Conservation (phyloP, 768 basidiomycete species). For the Trichaptum fuscoviolaceum region DNA sequence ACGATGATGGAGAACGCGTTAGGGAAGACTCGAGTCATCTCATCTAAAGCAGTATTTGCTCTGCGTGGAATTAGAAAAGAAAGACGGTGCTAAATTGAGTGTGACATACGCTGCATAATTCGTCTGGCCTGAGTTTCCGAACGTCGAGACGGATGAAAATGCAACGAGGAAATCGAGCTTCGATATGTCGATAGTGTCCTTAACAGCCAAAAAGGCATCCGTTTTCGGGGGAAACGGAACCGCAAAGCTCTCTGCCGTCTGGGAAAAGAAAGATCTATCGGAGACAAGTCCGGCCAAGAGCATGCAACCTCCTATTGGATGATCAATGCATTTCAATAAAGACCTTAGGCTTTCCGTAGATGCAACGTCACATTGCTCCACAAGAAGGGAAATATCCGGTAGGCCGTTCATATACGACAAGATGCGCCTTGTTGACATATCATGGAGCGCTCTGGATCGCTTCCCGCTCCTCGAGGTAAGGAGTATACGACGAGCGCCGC, state of each 20-base stretch:
- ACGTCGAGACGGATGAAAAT: slow-evolving; percentile 28
- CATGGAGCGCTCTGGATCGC: slow-evolving; percentile 18
- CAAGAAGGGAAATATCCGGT: slow-evolving; percentile 25
- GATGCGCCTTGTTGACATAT: slow-evolving; percentile 21
- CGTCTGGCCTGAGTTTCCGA: slow-evolving; percentile 33
- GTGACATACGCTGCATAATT: slow-evolving; percentile 31
- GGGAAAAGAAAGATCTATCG: slow-evolving; percentile 29
- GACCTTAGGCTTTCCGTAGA: slow-evolving; percentile 15
- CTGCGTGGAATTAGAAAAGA: slow-evolving; percentile 12
- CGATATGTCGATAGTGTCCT: slow-evolving; percentile 21
- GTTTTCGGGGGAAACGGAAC: slow-evolving; percentile 24
- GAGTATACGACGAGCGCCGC: slow-evolving; percentile 31
- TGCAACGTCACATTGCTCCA: slow-evolving; percentile 28
- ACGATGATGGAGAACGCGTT: slow-evolving; percentile 31
- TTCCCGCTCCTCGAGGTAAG: slow-evolving; percentile 33
- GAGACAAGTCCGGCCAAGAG: slow-evolving; percentile 26
- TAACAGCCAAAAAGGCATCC: slow-evolving; percentile 23
- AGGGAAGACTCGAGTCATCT: slow-evolving; percentile 16
- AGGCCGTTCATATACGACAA: slow-evolving; percentile 24
- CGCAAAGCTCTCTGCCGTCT: slow-evolving; percentile 25
- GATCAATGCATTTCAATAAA: slow-evolving; percentile 19
- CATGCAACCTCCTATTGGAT: slow-evolving; percentile 29
- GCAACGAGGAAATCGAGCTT: slow-evolving; percentile 31
- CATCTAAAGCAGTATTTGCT: slow-evolving; percentile 30
- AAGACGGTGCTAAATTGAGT: not conserved